phyloP scores from a whole-genome alignment of 495 filamentous ascomycete species.

The Talaromyces liani region DNA sequence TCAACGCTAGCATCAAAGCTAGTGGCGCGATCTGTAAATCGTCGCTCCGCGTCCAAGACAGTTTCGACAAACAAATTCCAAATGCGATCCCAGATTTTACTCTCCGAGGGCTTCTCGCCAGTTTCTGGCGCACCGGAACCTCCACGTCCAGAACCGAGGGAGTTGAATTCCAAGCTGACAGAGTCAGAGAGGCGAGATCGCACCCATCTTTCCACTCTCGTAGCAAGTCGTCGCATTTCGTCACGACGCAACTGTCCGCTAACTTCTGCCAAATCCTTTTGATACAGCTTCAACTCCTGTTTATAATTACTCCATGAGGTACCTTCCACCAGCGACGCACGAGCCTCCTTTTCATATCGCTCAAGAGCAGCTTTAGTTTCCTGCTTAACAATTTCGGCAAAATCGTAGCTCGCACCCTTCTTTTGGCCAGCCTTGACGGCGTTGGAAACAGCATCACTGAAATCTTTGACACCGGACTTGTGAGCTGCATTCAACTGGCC shows the following conservation, averaged over 20 bases:
- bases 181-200: conserved; percentile 78
- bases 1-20: conserved; percentile 89
- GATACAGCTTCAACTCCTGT: conserved; percentile 51
- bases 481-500: conserved; percentile 81
- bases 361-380: conserved; percentile 71
- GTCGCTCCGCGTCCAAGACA: conserved; percentile 75
- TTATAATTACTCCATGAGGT: conserved; percentile 73
- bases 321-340: conserved; percentile 64
- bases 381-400: conserved; percentile 82
- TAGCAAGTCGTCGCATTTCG: conserved; percentile 90
- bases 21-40: conserved; percentile 79
- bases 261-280: conserved; percentile 82
- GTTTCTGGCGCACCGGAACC: conserved; percentile 72
- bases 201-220: conserved; percentile 87
- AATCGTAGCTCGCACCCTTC: conserved; percentile 81
- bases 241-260: conserved; percentile 76
- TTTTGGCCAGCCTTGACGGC: conserved; percentile 89
- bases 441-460: conserved; percentile 75
- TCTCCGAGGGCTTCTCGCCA: conserved; percentile 68
- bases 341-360: conserved; percentile 69
- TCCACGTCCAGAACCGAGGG: conserved; percentile 76
- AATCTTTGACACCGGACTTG: conserved; percentile 78
- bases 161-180: conserved; percentile 90
- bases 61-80: conserved; percentile 81
- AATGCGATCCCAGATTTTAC: conserved; percentile 90